Base-by-base conservation (phyloP, 192 early-diverging fungal species). In the Mortierella alpina region DNA sequence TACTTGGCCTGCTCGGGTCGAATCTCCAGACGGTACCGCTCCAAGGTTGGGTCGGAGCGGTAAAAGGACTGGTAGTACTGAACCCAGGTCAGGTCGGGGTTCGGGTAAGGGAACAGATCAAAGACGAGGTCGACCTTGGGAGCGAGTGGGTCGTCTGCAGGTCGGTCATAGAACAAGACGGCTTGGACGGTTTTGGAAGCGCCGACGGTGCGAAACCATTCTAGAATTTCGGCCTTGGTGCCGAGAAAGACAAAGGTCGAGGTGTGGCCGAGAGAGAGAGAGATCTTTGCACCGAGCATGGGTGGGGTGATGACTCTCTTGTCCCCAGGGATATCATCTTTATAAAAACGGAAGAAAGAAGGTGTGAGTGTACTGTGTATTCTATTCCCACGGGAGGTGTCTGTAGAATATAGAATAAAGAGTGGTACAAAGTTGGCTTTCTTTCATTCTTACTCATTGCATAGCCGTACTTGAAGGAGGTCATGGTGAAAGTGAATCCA, bases 191-290 rank as follows among this genome's bases (percentile, higher is more conserved):
- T 66, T 46, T 75, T 74, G 63, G 54, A 72, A 18, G 68, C 73
- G 59, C 72, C 85, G 57, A 66, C 83, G 14, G 68, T 70, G 44
- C 70, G 72, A 42, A 84, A 82, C 86, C 86, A 87, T 44, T 85
- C 82, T 10, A 87, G 46, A 20, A 87, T 85, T 40, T 85, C 84
- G 2, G 72, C 74, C 46, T 85, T 76, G 15, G 84, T 87, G 47
- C 86, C 86, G 46, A 85, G 68, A 41, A 87, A 87, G 45, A 84
- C 75, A 68, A 83, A 87, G 1, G 82, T 85, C 3, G 79, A 78
- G 11, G 79, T 85, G 40, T 82, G 83, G 15, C 71, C 76, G 8
- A 75, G 73, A 1, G 86, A 84, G 53, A 87, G 69, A 1, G 82
- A 80, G 54, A 87, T 83, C 63, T 85, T 85, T 5, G 82, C 68